phyloP scores from a whole-genome alignment of 163 green algal species.

The Chloromonas sp. region DNA sequence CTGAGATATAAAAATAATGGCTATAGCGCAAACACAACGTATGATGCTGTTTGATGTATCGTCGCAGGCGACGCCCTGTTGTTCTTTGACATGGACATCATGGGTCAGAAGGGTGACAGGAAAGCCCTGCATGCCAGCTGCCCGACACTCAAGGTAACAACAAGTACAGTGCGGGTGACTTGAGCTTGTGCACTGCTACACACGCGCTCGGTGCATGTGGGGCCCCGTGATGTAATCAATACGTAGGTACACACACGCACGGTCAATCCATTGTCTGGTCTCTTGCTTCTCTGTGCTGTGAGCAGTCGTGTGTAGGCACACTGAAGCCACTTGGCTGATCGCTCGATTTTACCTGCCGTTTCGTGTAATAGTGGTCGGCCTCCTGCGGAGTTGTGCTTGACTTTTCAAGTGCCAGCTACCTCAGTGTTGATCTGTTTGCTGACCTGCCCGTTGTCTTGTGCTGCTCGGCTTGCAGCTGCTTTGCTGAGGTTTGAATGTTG shows the following conservation, averaged over 20 bases:
- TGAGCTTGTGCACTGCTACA: background rate
- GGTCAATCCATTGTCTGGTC: background rate
- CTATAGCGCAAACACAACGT: no score
- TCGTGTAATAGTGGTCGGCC: background rate
- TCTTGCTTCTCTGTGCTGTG: background rate
- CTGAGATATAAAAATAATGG: no score
- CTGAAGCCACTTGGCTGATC: background rate
- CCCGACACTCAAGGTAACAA: slow-evolving; percentile 51
- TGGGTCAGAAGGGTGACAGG: slow-evolving; percentile 42
- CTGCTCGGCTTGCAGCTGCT: no score
- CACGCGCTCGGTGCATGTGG: background rate
- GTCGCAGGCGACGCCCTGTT: slow-evolving; percentile 57
- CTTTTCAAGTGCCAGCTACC: no score
- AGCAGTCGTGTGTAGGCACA: background rate
- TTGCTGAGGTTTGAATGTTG: no score
- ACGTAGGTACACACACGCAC: background rate
- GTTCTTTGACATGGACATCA: slow-evolving; percentile 72
- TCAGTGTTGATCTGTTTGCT: no score
- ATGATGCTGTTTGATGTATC: no score
- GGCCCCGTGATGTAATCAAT: no score
- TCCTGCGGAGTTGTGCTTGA: no score
- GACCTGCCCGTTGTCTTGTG: no score
- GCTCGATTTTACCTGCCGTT: background rate
- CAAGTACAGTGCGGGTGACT: background rate
- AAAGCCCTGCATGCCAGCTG: slow-evolving; percentile 73